Conservation (phyloP, 768 basidiomycete species). For the Gymnopilus dilepis region DNA sequence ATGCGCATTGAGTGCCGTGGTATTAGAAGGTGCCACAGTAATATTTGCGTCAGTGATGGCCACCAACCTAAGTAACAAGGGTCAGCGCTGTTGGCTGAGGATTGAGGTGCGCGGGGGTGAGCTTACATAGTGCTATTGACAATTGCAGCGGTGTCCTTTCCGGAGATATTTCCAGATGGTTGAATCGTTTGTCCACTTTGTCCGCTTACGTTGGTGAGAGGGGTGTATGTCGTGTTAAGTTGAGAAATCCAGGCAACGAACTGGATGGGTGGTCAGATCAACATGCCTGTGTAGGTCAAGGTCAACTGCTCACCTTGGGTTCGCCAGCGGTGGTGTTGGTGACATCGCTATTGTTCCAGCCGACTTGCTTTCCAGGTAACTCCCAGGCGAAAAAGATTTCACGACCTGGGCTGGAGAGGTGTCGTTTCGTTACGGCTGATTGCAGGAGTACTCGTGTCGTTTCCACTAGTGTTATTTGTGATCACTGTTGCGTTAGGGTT, state of each 20-base stretch:
- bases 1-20: constrained; percentile 54
- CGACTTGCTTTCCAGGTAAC: constrained; percentile 53
- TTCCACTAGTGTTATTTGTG: constrained; percentile 29
- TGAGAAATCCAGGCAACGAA: constrained; percentile 65
- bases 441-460: constrained; percentile 49
- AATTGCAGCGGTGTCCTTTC: constrained; percentile 40
- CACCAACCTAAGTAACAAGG: constrained; percentile 44
- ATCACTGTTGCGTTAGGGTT: constrained; percentile 31
- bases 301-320: constrained; percentile 37
- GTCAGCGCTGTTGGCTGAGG: background rate
- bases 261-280: too few relatives aligned
- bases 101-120: background rate
- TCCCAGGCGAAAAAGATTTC: constrained; percentile 60
- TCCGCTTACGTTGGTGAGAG: constrained; percentile 46
- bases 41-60: constrained; percentile 52
- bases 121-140: constrained; percentile 58
- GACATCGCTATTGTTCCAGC: constrained; percentile 55
- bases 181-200: constrained; percentile 53
- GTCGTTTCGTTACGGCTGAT: constrained; percentile 59
- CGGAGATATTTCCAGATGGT: constrained; percentile 54
- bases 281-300: too few relatives aligned
- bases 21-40: constrained; percentile 63
- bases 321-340: constrained; percentile 52
- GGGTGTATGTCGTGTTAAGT: constrained; percentile 63
- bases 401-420: constrained; percentile 51